Evolutionary conservation across 1,284 basidiomycete species (phyloP).

Genomic region (Cutaneotrichosporon cyanovorans): DNA sequence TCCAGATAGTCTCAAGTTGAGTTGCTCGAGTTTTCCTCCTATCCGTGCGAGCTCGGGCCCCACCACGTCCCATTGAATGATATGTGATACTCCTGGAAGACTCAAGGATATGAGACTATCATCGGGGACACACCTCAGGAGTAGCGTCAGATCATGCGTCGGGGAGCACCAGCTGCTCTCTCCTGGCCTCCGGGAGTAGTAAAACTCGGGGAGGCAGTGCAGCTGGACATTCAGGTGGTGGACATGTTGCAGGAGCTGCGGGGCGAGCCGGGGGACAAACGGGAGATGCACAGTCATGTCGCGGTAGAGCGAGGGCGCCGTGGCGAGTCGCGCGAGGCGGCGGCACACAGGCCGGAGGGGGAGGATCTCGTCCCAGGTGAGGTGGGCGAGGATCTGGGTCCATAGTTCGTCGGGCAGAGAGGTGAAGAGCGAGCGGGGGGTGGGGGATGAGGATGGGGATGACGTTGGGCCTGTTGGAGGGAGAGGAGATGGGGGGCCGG

Average conservation of each 20-base stretch:
- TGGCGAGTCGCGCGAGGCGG: slow-evolving; percentile 12
- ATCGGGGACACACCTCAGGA: slow-evolving; percentile 17
- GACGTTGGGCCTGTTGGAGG: no score
- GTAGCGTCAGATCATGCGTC: slow-evolving; percentile 1
- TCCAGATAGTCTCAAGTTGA: slow-evolving; percentile 24
- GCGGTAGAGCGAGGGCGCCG: slow-evolving; percentile 22
- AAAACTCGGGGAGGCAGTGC: slow-evolving; percentile 7
- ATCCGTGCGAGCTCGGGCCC: slow-evolving; percentile 14
- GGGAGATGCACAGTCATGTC: slow-evolving; percentile 21
- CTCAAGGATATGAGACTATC: slow-evolving; percentile 22
- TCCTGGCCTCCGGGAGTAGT: not conserved
- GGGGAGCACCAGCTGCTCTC: slow-evolving; percentile 1
- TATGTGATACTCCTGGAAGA: slow-evolving; percentile 12
- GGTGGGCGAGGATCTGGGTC: slow-evolving; percentile 21
- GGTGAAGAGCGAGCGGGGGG: no score
- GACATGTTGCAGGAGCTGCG: slow-evolving; percentile 19
- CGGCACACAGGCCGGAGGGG: slow-evolving; percentile 14
- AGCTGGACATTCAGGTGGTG: slow-evolving; percentile 25
- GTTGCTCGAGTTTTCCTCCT: slow-evolving; percentile 20
- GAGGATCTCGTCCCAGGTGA: slow-evolving; percentile 23
- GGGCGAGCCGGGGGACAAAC: slow-evolving; percentile 10
- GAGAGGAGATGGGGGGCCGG: no score
- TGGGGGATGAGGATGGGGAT: no score
- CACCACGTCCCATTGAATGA: slow-evolving; percentile 18
- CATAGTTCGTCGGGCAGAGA: slow-evolving; percentile 28